Evolutionary conservation across 306 rosid species (phyloP), one percentile per base, ranked within the genome.

Genomic region (Dalbergia oliveri): DNA sequence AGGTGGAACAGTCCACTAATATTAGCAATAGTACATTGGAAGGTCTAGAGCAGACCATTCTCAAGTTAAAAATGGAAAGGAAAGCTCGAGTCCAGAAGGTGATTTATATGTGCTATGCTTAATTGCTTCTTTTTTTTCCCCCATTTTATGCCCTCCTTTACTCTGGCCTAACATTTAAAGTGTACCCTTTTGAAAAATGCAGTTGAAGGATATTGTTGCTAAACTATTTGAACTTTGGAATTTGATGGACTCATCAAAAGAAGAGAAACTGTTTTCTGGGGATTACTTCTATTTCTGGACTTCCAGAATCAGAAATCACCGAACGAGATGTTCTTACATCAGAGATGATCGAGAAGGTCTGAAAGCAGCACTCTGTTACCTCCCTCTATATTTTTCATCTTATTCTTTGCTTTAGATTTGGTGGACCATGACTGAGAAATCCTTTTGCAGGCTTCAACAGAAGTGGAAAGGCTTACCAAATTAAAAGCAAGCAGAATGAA

Each of bases 401-500:
- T 16, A 45, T 74, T 16, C 39, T 43, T 63, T 67, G 37, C 18
- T 70, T 4, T 31, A 64, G 67, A 73, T 23, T 37, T 65, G 41
- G 57, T 69, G 16, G 9, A 66, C 72, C 18, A 83, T 73, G 45
- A 71, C 68, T 59, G 49, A 18, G 8, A 77, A 26, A 14, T 62
- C 69, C 58, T 65, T 69, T 81, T 77, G 62, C 85, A 95, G 99
- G 98, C 94, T 75, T 90, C 91, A 0, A 93, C 90, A 9, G 99
- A 95, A 88, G 97, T 93, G 73, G 96, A 87, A 86, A 95, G 91
- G 88, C 92, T 95, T 50, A 58, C 94, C 3, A 86, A 91, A 66
- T 85, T 95, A 64, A 95, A 95, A 86, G 97, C 99, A 53, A 92
- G 99, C 88, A 84, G 98, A 86, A 91, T 95, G 99, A 95, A 91